A percentile compares a stretch with the other conserved stretches of the same genome.
Conservation (phyloP, 345 rosid genomes). For the Combretum micranthum region DNA sequence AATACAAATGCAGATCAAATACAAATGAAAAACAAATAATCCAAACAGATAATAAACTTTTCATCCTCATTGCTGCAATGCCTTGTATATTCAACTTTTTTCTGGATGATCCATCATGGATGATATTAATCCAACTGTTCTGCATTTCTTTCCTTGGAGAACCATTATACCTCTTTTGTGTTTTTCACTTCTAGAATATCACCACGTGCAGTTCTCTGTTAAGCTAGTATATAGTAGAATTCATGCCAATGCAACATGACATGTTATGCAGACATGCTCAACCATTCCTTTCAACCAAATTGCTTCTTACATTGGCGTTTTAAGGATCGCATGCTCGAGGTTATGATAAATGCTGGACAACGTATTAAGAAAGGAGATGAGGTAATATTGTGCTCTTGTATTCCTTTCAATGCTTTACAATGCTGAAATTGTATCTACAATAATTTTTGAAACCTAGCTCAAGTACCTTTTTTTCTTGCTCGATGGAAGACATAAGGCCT, state of each 20-base stretch:
- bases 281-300: slow-evolving; percentile 83
- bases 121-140: too few species aligned
- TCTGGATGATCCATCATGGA: too few species aligned
- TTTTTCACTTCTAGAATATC: background rate
- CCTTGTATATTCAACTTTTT: too few species aligned
- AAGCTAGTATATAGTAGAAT: background rate
- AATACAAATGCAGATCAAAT: too few species aligned
- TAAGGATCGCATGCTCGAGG: slow-evolving; percentile 93
- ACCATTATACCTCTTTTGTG: too few species aligned
- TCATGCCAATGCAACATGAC: slow-evolving; percentile 2
- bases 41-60: too few species aligned
- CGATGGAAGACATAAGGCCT: too few species aligned
- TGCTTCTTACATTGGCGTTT: slow-evolving; percentile 95
- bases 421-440: background rate
- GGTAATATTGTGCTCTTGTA: slow-evolving; percentile 33
- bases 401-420: too few species aligned
- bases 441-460: background rate
- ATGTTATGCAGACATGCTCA: slow-evolving; percentile 72
- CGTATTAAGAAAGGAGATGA: slow-evolving; percentile 71
- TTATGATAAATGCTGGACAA: slow-evolving; percentile 94
- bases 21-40: too few species aligned
- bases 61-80: too few species aligned
- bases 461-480: too few species aligned
- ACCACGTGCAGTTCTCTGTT: background rate
- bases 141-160: too few species aligned